Conservation (phyloP, 179 eudicot species). For the Corrigiola litoralis region DNA sequence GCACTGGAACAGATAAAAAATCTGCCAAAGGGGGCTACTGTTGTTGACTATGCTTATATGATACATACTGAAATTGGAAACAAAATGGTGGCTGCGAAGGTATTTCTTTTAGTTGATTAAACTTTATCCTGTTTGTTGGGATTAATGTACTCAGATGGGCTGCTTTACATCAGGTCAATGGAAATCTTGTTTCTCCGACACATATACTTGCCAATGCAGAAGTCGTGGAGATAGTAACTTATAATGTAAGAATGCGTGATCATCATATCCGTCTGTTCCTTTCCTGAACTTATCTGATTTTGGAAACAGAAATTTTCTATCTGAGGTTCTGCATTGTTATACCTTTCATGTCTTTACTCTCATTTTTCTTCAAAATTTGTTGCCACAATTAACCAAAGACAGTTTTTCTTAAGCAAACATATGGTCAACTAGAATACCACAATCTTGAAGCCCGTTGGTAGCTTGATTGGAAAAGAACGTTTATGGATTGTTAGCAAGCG, state of each 20-base stretch:
- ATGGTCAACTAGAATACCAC: neutral
- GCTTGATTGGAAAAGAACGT: neutral
- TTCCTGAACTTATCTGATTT: neutral
- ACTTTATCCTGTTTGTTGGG: slow-evolving; percentile 1
- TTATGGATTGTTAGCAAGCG: neutral
- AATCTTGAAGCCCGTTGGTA: neutral
- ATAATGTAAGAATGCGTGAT: slow-evolving; percentile 53
- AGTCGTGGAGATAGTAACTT: slow-evolving; percentile 89
- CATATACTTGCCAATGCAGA: slow-evolving; percentile 93
- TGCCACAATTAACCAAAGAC: neutral
- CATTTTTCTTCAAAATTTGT: neutral
- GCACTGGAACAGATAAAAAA: slow-evolving; percentile 65
- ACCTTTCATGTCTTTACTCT: too few species aligned
- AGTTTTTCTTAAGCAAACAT: neutral
- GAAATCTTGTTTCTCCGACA: slow-evolving; percentile 74
- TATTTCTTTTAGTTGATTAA: slow-evolving; percentile 22
- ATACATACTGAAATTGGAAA: slow-evolving; percentile 97
- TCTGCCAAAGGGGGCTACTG: slow-evolving; percentile 92
- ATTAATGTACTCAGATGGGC: slow-evolving; percentile 4
- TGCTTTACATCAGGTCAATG: slow-evolving; percentile 71
- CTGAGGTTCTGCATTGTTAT: neutral
- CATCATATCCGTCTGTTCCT: neutral
- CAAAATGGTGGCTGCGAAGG: slow-evolving; percentile 99
- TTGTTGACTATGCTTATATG: slow-evolving; percentile 95
- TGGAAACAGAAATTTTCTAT: neutral